Evolutionary conservation across 495 filamentous ascomycete genomes (phyloP).

Genomic region (Penicillium desertorum): DNA sequence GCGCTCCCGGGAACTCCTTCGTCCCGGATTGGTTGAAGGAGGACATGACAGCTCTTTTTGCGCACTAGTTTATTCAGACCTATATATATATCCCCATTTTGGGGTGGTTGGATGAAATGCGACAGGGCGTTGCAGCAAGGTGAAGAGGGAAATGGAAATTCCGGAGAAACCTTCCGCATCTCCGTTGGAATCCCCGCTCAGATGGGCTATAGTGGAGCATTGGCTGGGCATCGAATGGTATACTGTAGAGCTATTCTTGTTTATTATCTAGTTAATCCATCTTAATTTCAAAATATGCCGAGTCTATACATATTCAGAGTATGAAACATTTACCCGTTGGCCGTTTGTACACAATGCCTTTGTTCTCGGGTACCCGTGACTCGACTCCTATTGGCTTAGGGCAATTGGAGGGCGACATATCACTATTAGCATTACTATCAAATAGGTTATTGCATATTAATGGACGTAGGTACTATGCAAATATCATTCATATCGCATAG

Average conservation of each 20-base stretch:
- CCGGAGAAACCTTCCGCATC: constrained; percentile 28
- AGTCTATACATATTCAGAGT: neutral
- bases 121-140: constrained; percentile 11
- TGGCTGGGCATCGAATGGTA: neutral
- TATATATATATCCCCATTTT: constrained; percentile 2
- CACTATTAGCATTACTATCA: too few relatives aligned
- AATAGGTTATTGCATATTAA: too few relatives aligned
- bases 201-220: constrained; percentile 2
- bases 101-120: neutral
- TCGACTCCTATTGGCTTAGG: neutral
- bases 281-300: neutral
- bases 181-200: constrained; percentile 22
- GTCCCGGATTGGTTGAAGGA: constrained; percentile 18
- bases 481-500: neutral
- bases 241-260: neutral
- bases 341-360: neutral
- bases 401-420: too few relatives aligned
- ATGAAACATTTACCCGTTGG: neutral
- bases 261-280: neutral
- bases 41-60: constrained; percentile 15
- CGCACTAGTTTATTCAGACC: neutral
- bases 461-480: too few relatives aligned
- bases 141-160: constrained; percentile 12
- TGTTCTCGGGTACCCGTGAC: neutral
- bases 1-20: constrained; percentile 21